phyloP scores from a whole-genome alignment of 257 asterid species.

The Scutellaria baicalensis region DNA sequence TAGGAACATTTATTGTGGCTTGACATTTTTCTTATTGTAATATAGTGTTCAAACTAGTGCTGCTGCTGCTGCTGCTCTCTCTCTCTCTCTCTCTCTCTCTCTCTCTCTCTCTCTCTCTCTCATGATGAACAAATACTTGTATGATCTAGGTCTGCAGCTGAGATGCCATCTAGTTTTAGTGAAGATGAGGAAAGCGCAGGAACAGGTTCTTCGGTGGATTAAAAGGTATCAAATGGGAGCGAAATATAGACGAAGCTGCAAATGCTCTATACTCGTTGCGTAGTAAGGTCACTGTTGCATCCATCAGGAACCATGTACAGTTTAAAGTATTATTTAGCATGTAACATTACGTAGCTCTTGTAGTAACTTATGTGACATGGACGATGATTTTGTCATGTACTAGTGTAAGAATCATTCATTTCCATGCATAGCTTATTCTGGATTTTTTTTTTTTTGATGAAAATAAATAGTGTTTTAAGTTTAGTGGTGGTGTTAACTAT shows the following conservation, averaged over 20 bases:
- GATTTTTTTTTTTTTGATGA: too few relatives aligned
- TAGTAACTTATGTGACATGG: not conserved
- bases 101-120: not conserved
- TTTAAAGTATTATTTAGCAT: not conserved
- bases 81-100: not conserved
- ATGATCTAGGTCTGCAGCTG: constrained; percentile 43
- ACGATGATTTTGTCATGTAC: constrained; percentile 1
- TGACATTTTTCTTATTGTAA: not conserved
- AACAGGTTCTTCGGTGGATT: constrained; percentile 53
- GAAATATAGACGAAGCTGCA: too few relatives aligned
- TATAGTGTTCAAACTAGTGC: not conserved
- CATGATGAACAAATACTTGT: not conserved
- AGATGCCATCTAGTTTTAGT: constrained; percentile 58
- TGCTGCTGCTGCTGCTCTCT: not conserved
- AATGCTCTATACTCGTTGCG: not conserved
- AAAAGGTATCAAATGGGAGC: not conserved
- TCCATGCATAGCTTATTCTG: not conserved
- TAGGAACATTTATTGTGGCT: not conserved
- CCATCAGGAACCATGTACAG: constrained; percentile 16
- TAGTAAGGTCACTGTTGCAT: not conserved
- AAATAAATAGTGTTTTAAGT: too few relatives aligned
- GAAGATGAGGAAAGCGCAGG: constrained; percentile 66
- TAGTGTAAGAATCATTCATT: not conserved
- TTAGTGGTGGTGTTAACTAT: too few relatives aligned
- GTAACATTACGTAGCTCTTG: constrained; percentile 10